Conservation (phyloP, 108 stramenopile genomes). For the Stephanodiscus minutulus region DNA sequence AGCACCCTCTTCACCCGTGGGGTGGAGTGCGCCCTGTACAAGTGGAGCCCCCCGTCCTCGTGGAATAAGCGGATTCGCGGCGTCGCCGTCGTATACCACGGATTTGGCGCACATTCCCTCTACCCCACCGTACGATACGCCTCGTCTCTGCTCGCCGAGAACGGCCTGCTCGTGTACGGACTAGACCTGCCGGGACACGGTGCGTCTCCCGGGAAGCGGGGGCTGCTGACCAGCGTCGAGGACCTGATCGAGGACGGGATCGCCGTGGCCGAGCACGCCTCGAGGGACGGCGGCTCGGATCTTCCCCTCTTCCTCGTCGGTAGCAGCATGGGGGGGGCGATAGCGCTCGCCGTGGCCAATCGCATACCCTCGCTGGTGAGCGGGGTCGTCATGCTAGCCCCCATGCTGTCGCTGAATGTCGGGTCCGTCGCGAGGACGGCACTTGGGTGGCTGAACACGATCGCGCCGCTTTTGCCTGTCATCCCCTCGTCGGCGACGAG, state of each 20-base stretch:
- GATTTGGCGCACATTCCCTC: constrained; percentile 75
- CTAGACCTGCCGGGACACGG: constrained; percentile 83
- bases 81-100: constrained; percentile 75
- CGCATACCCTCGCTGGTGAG: constrained; percentile 29
- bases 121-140: constrained; percentile 85
- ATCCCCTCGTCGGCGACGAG: constrained; percentile 73
- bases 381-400: constrained; percentile 77
- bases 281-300: neutral
- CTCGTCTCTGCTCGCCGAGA: constrained; percentile 64
- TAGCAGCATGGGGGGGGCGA: constrained; percentile 84
- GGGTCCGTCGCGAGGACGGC: constrained; percentile 36
- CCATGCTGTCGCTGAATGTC: constrained; percentile 78
- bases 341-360: constrained; percentile 69
- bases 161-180: constrained; percentile 60
- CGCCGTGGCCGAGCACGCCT: constrained; percentile 58
- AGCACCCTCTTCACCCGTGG: constrained; percentile 43
- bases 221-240: constrained; percentile 61
- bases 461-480: constrained; percentile 52
- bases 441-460: constrained; percentile 46
- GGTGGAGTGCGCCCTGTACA: constrained; percentile 55
- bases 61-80: constrained; percentile 36
- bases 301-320: constrained; percentile 70
- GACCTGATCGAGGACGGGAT: constrained; percentile 59
- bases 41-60: constrained; percentile 46
- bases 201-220: constrained; percentile 62